Evolutionary conservation across 306 rosid species (phyloP).

Genomic region (Lotus japonicus): DNA sequence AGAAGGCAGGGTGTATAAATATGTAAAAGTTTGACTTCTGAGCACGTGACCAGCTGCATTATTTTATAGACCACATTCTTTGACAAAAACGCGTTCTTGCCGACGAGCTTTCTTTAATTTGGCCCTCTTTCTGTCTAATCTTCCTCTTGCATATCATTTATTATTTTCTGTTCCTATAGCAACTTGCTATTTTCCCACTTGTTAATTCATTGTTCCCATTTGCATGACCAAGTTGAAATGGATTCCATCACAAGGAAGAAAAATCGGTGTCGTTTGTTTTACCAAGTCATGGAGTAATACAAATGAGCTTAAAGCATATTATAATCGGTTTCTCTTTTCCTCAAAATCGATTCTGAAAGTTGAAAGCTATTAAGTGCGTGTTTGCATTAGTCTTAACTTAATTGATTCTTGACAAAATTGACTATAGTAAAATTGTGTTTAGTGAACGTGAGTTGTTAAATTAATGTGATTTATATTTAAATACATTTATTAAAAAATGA

Average conservation of each 20-base stretch:
- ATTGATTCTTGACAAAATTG: no score
- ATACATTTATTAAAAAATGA: no score
- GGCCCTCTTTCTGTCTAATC: no score
- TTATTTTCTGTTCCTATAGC: not conserved
- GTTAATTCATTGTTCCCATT: conserved; percentile 1
- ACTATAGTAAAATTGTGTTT: no score
- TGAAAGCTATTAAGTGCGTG: no score
- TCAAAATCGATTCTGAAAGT: no score
- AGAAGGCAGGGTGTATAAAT: not conserved
- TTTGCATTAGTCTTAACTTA: no score
- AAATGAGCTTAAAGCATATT: no score
- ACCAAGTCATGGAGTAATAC: not conserved
- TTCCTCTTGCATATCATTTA: not conserved
- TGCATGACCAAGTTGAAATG: not conserved
- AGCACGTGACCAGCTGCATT: conserved; percentile 12
- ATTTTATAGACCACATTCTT: conserved; percentile 1
- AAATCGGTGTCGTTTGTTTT: not conserved
- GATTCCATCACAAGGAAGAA: not conserved
- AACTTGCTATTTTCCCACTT: not conserved
- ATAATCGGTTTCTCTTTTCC: no score
- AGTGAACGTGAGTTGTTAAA: no score
- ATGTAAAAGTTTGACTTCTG: conserved; percentile 24
- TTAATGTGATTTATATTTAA: no score
- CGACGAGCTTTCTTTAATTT: conserved; percentile 26
- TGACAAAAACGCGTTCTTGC: conserved; percentile 21